A percentile compares a stretch with the other conserved stretches of the same genome.
phyloP scores from a whole-genome alignment of 1,284 basidiomycete genomes.

The Naganishia liquefaciens region DNA sequence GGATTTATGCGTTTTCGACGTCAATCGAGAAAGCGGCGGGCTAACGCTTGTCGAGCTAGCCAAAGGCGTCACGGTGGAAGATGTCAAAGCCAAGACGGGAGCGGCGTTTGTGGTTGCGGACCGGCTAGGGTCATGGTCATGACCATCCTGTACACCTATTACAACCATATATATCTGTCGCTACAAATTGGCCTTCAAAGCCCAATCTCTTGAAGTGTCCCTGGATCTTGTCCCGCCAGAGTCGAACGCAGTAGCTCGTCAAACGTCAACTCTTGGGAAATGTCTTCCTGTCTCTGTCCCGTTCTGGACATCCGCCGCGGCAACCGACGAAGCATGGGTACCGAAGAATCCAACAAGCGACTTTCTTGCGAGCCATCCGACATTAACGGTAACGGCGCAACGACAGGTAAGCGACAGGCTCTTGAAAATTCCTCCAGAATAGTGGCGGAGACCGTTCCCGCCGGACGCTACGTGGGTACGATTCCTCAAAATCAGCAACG shows the following conservation, averaged over 20 bases:
- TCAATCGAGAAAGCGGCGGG: constrained; percentile 70
- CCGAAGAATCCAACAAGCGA: constrained; percentile 11
- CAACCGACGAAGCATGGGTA: constrained; percentile 43
- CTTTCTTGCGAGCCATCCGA: constrained; percentile 5
- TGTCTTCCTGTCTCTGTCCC: constrained; percentile 4
- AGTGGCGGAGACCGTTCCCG: constrained; percentile 42
- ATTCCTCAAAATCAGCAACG: neutral
- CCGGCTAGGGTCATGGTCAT: constrained; percentile 41
- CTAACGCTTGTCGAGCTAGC: constrained; percentile 79
- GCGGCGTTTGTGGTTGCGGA: constrained; percentile 66
- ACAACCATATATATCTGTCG: neutral
- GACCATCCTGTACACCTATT: neutral
- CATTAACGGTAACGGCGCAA: constrained; percentile 21
- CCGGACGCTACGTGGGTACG: constrained; percentile 35
- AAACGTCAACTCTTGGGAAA: constrained; percentile 33
- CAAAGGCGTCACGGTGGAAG: constrained; percentile 77
- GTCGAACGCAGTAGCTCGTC: constrained; percentile 42
- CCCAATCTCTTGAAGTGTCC: neutral
- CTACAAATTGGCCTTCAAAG: neutral
- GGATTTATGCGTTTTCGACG: constrained; percentile 83
- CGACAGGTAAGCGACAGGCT: constrained; percentile 39
- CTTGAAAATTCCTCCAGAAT: constrained; percentile 41
- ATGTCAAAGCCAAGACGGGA: constrained; percentile 80
- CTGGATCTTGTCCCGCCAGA: constrained; percentile 33
- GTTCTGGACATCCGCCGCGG: constrained; percentile 34